Base-by-base conservation (phyloP, 148 eudicot genomes). In the Spergularia marina region DNA sequence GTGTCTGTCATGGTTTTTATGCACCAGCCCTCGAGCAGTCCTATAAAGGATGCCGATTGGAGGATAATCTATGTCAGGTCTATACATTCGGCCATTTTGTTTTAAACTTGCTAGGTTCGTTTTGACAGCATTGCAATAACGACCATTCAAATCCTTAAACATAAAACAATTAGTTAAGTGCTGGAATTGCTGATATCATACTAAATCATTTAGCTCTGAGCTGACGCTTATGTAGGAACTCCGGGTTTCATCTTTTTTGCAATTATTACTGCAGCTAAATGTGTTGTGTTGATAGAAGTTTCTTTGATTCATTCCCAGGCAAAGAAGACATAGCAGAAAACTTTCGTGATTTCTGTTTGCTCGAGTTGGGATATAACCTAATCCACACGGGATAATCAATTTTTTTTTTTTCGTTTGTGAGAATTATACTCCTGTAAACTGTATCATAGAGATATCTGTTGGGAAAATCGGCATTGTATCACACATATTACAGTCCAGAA, bases 251-350 rank as follows among this genome's bases (percentile, higher is more conserved):
- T 5, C 59, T 4, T 23, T 62, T 30, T 13, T 34, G 41, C 67
- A 36, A 63, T 63, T 63, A 13, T 30, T 30, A 30, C 30, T 20
- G 34, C 34, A 44, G 49, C 69, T 65, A 14, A 65, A 36, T 65
- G 2, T 10, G 63, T 18, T 64, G 7, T 40, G 14, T 57, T 79
- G 21, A 79, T 68, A 49, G 4, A 23, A 44, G 12, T 14, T 23
- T 23, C 52, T 53, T 6, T 60, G 69, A 20, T 21, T 66, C 10
- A 70, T 80, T 80, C 76, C 55, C 83, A 81, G 83, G 76, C 67
- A 14, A 81, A 81, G 83, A 81, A 81, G 74, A 4, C 76, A 59
- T 72, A 76, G 72, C 55, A 47, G 25, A 52, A 8, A 40, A 81
- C 10, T 9, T 67, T 64, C 21, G 47, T 53, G 2, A 36, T 55